Evolutionary conservation across 306 rosid genomes (phyloP), one percentile per base, ranked within the genome.

Genomic region (Neltuma alba): DNA sequence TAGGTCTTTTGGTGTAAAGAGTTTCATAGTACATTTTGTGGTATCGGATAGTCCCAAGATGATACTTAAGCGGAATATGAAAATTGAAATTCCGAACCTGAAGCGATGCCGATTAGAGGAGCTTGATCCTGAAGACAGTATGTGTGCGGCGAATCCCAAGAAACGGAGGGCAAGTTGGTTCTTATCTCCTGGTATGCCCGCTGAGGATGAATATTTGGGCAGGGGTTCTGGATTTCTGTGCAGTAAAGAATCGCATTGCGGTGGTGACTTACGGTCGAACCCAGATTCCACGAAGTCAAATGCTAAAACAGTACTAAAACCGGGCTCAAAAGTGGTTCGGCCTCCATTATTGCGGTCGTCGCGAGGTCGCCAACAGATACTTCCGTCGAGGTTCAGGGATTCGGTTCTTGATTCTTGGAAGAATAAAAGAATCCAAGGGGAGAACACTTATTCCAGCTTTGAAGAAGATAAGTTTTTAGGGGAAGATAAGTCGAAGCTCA

Each of bases 311-410:
- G 74, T 27, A 25, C 50, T 76, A 70, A 37, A 76, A 16, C 77
- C 47, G 38, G n/a, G 77, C 76, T 21, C 76, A 0, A 76, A 70
- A 66, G 33, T 50, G 70, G 37, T 81, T 54, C 77, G 72, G 44
- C 82, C 87, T 12, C 86, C 83, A 11, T 58, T 82, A 64, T 48
- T 66, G 80, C 87, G 72, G 47, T 86, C 97, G 2, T 87, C 92
- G 2, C 86, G 93, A 48, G 93, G 92, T 12, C 92, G 97, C 9
- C 62, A 70, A 47, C 87, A 86, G 86, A 83, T 71, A 73, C 85
- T 82, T 68, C 94, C 98, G 9, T 83, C 93, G 69, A 89, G 84
- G 85, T 88, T 89, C 74, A 86, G 40, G 18, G 90, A 89, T 76
- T 91, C 97, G 0, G 89, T 89, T 47, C 75, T 88, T 40, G 76